Evolutionary conservation across 768 basidiomycete genomes (phyloP), one percentile per base, ranked within the genome.

Genomic region (Agrocybe praecox): DNA sequence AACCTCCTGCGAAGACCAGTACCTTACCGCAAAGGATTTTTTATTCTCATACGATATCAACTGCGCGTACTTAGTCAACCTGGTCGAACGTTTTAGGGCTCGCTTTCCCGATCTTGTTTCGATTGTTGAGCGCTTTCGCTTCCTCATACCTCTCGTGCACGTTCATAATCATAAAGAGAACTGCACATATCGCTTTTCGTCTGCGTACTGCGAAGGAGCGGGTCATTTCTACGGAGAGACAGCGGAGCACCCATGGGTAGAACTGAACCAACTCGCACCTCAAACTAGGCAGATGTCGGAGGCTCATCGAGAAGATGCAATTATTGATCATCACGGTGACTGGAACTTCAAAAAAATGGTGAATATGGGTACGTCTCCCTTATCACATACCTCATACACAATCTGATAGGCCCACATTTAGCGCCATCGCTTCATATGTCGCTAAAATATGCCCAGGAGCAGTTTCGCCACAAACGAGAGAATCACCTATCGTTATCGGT

Each of bases 191-290:
- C 26, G 32, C 0, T 71, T 44, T 47, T 65, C 64, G 0, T 61
- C 62, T 2, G 62, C 65, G 2, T 73, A 68, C 45, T 61, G 34
- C 2, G 9, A n/a, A 2, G 17, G 49, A 15, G 62, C 58, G 2
- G 67, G 65, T 0, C 66, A 70, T 22, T 68, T 68, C 40, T 58
- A 67, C 56, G 72, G 72, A 1, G 71, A 74, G 56, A 65, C 59
- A 1, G 64, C 68, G 0, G 72, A 74, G 63, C 57, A 64, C 4
- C 26, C 34, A 1, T 74, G 72, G 72, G 23, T 53, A 0, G 55
- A 65, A 19, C 11, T 47, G 1, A 71, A 72, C 46, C 59, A 60
- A 15, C 51, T 67, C 3, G 66, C 58, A 0, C 44, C 53, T 6
- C 62, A 62, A 19, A 63, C 60, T 0, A 53, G 62, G 0, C 68